Conservation (phyloP, 768 basidiomycete genomes). For the Mycena vitilis region DNA sequence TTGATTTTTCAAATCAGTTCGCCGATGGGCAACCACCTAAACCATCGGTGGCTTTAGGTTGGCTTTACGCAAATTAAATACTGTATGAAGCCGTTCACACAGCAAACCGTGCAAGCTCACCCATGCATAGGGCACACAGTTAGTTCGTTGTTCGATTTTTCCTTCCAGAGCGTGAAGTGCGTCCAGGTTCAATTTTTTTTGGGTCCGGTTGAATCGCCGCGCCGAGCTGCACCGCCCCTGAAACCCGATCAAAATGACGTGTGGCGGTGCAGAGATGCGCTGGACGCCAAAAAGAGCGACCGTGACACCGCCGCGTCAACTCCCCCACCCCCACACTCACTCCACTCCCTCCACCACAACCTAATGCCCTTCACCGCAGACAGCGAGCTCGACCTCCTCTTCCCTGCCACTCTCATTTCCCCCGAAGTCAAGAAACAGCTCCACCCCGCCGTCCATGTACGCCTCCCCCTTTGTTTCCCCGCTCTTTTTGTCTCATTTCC, state of each 20-base stretch:
- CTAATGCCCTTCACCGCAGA: conserved; percentile 65
- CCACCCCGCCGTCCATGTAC: conserved; percentile 75
- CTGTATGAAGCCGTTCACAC: too few relatives aligned
- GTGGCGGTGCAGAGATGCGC: conserved; percentile 24
- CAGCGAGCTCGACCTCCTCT: conserved; percentile 78
- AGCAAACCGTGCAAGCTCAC: too few relatives aligned
- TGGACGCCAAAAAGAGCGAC: conserved; percentile 6
- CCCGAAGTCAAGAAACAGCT: conserved; percentile 67
- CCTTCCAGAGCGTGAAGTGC: too few relatives aligned
- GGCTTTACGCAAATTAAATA: too few relatives aligned
- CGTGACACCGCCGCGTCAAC: conserved; percentile 7
- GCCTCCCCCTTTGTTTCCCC: conserved; percentile 36
- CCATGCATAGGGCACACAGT: too few relatives aligned
- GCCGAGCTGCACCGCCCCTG: neutral
- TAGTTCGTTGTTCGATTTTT: too few relatives aligned
- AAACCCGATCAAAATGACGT: conserved; percentile 23
- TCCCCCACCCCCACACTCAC: conserved; percentile 20
- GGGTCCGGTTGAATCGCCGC: too few relatives aligned
- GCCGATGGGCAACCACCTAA: too few relatives aligned
- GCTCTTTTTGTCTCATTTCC: neutral
- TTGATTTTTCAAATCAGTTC: too few relatives aligned
- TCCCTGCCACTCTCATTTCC: conserved; percentile 79
- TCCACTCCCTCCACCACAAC: conserved; percentile 9
- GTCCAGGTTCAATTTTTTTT: too few relatives aligned
- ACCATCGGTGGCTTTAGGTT: too few relatives aligned